Conservation (phyloP, 345 rosid species). For the Hibiscus syriacus region DNA sequence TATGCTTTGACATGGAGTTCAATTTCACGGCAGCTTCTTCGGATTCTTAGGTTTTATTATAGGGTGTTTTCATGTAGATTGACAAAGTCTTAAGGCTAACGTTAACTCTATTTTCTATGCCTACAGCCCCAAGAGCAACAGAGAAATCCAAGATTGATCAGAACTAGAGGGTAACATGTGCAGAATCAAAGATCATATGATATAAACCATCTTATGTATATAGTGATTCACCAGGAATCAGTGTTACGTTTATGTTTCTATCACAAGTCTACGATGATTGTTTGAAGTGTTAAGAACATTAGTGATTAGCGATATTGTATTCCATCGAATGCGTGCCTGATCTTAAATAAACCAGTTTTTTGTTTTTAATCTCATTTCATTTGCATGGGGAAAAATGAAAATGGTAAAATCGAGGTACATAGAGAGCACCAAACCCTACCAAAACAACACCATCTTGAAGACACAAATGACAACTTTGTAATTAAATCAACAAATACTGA, state of each 20-base stretch:
- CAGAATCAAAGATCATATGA: background rate
- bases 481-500: background rate
- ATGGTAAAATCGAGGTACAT: background rate
- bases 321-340: background rate
- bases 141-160: background rate
- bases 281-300: conserved; percentile 6
- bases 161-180: background rate
- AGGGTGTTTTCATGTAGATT: background rate
- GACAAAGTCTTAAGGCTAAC: background rate
- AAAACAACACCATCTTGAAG: background rate
- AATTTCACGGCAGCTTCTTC: too few relatives aligned
- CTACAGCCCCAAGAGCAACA: background rate
- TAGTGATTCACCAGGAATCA: conserved; percentile 13
- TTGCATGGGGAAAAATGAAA: background rate
- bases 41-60: background rate
- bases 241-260: conserved; percentile 9
- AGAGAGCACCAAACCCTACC: background rate
- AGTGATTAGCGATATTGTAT: conserved; percentile 1
- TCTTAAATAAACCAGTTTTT: background rate
- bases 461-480: background rate
- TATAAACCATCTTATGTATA: background rate
- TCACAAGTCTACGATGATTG: conserved; percentile 16
- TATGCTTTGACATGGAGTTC: too few relatives aligned
- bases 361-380: background rate
- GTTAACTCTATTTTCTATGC: background rate